Base-by-base conservation (phyloP, 2,329 filamentous ascomycete species). In the Rhytidhysteron rufulum region DNA sequence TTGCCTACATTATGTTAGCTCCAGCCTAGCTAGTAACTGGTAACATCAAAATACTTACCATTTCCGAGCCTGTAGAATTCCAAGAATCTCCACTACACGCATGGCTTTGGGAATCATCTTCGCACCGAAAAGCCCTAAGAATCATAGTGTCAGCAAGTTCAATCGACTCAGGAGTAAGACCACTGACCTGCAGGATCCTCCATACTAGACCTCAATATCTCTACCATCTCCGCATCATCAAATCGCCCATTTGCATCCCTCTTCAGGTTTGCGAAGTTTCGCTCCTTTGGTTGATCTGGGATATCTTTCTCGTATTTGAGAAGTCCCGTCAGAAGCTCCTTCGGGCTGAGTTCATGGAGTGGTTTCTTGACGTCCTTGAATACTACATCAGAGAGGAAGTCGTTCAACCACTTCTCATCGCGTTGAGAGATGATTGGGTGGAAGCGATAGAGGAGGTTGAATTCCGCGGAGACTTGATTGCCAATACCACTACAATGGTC, bases 81-180 rank as follows among this genome's bases (percentile, higher is more conserved):
- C 80, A 2, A 82, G 69, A 3, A 82, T 69, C 57, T 84, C 82
- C n/a, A 84, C 72, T 1, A 72, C 68, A 50, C 74, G 78, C 52
- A 85, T 73, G 1, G 75, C 71, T 30, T 70, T 71, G 4, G 80
- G 80, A 1, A 83, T 72, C 53, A 77, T 79, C 11, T 72, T 71
- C 2, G 80, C 74, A 1, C 80, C 80, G 48, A 82, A 82, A 7
- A 34, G 34, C 1, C 43, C 43, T 41, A 17, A 13, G 24, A 27
- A 27, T 7, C 8, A n/a, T n/a, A n/a, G n/a, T n/a, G n/a, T n/a
- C n/a, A n/a, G n/a, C n/a, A n/a, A n/a, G 31, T 10, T 8, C 16
- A 15, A 33, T 33, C 10, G 15, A 15, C 18, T 19, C 18, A 15
- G n/a, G 31, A 33, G 31, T 8, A 5, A 70, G 67, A 24, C 78